Evolutionary conservation across 2,329 filamentous ascomycete genomes (phyloP), one percentile per base, ranked within the genome.

Genomic region (Ascosphaera pollenicola): DNA sequence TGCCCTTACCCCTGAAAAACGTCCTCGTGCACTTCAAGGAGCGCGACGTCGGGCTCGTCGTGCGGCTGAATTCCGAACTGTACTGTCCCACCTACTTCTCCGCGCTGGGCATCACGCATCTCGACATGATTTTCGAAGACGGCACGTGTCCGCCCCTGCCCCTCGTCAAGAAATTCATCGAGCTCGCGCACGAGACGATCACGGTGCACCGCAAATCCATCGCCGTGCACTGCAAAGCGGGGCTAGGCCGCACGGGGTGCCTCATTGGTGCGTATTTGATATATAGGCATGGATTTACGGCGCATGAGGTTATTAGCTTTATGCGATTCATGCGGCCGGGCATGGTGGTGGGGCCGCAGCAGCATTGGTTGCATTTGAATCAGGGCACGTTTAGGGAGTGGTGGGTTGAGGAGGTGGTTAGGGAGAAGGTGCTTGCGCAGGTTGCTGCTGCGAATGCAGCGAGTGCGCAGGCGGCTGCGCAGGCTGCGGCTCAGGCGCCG

Each of bases 81-180:
- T 98, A 98, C 65, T 92, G 82, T 1, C 81, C 89, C 1, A 85
- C 84, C n/a, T 94, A 87, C 63, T 98, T 98, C 57, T 89, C 87
- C 46, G 82, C 85, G 3, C 67, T 98, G 39, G 87, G 87, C 21
- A 95, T 98, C 52, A 77, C 84, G 51, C 89, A 98, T 55, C 67
- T 95, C 32, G 89, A 98, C 61, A 98, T 98, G 89, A 95, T 98
- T 52, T 98, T 98, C 53, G 89, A 95, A 52, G 89, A 98, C 50
- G 89, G 89, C 46, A 98, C 89, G 3, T 98, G 89, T 56, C 89
- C 89, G 17, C 75, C 83, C 2, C 65, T 98, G 39, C 73, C 73
- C 15, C 76, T 85, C n/a, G 89, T 98, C 19, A 75, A 82, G 48
- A 85, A 85, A 54, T 98, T 98, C 56, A 87, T 98, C 57, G 82